A percentile compares a stretch with the other conserved stretches of the same genome.
These are phyloP conservation scores for Mycena vitilis DNA, from an alignment of 768 basidiomycete genomes.

Conservation along the genomic window DNA sequence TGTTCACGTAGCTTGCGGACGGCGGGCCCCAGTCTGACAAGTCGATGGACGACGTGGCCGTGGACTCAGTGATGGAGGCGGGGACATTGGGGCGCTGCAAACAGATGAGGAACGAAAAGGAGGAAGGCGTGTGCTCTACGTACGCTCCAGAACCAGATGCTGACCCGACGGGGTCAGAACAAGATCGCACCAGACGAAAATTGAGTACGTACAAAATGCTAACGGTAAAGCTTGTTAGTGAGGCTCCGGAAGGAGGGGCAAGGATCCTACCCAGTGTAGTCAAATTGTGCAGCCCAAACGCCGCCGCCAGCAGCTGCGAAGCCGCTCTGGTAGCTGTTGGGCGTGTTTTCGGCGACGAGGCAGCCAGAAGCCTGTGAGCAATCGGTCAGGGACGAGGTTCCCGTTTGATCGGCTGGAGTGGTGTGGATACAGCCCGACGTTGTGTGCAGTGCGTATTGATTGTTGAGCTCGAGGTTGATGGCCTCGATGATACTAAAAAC, in stretches of 20 bases:
- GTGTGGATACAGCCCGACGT: slow-evolving; percentile 52
- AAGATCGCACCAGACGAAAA: not conserved
- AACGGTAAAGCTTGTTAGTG: slow-evolving; percentile 19
- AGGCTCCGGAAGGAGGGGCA: not conserved
- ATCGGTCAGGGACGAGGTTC: slow-evolving; percentile 62
- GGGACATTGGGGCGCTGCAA: slow-evolving; percentile 59
- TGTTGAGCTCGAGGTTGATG: slow-evolving; percentile 76
- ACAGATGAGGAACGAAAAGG: slow-evolving; percentile 18
- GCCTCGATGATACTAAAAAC: slow-evolving; percentile 77
- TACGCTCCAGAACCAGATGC: slow-evolving; percentile 60
- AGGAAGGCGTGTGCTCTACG: slow-evolving; percentile 32
- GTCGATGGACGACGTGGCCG: slow-evolving; percentile 51
- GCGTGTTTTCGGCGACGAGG: slow-evolving; percentile 66
- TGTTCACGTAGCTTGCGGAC: slow-evolving; percentile 53
- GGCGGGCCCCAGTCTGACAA: slow-evolving; percentile 57
- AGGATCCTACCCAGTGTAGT: slow-evolving; percentile 49
- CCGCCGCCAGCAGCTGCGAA: slow-evolving; percentile 82
- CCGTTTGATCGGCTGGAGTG: slow-evolving; percentile 56
- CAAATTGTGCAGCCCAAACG: slow-evolving; percentile 81
- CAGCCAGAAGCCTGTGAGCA: slow-evolving; percentile 76
- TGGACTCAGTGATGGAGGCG: slow-evolving; percentile 47
- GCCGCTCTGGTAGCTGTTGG: slow-evolving; percentile 72
- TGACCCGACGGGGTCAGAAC: slow-evolving; percentile 34
- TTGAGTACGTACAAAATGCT: slow-evolving; percentile 34
- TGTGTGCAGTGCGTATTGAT: slow-evolving; percentile 87